Evolutionary conservation across 2,329 filamentous ascomycete genomes (phyloP).

Genomic region (Fusarium tupiense): DNA sequence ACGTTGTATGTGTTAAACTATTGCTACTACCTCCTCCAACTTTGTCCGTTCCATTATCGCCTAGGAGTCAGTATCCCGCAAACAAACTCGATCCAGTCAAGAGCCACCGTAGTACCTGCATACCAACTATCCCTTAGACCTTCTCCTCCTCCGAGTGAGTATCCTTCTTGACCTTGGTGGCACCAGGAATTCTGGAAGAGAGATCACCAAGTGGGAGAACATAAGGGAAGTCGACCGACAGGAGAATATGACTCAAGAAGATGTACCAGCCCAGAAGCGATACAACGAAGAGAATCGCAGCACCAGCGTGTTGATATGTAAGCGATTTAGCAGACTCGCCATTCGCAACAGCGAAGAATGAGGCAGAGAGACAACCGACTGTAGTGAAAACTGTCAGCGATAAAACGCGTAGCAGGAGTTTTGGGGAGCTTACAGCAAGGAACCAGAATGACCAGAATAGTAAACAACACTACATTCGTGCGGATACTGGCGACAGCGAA

Average conservation of each 20-base stretch:
- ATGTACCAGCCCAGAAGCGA: background rate
- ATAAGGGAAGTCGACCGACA: background rate
- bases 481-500: background rate
- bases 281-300: background rate
- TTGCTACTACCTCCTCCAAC: rapidly evolving
- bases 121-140: rapidly evolving
- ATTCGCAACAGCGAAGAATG: background rate
- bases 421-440: background rate
- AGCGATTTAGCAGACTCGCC: background rate
- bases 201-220: background rate
- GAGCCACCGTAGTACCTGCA: rapidly evolving
- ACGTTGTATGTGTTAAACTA: background rate
- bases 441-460: background rate
- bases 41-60: background rate
- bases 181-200: background rate
- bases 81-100: too few relatives aligned
- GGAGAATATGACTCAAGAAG: background rate
- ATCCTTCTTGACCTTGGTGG: background rate
- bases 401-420: rapidly evolving
- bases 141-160: background rate
- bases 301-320: background rate
- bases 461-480: background rate
- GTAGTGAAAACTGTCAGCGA: background rate
- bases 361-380: background rate
- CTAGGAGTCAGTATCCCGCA: too few relatives aligned